Evolutionary conservation across 768 basidiomycete genomes (phyloP).

Genomic region (Phanerodontia chrysosporium): DNA sequence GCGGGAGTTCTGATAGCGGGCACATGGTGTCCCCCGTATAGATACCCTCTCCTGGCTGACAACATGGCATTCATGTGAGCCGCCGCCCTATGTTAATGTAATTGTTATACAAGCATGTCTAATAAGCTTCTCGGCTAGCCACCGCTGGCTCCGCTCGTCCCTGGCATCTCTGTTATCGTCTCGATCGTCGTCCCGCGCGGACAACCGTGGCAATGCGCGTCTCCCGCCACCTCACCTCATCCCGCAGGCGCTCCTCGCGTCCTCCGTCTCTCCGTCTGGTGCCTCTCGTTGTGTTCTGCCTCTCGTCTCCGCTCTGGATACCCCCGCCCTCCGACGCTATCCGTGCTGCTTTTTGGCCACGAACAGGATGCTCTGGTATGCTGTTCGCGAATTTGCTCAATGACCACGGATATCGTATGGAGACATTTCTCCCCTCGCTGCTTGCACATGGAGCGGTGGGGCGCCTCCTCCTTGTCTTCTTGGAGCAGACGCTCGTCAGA

Average conservation of each 20-base stretch:
- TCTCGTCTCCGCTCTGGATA: not conserved
- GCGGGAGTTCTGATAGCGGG: constrained; percentile 1
- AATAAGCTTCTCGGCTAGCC: not conserved
- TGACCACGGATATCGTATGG: constrained; percentile 5
- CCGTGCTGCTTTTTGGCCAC: constrained; percentile 21
- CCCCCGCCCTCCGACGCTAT: constrained; percentile 6
- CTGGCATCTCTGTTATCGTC: not conserved
- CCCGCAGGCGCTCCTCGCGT: no score
- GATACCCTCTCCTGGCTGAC: not conserved
- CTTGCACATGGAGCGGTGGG: not conserved
- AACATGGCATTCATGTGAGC: not conserved
- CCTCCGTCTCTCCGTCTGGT: no score
- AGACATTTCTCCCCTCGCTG: not conserved
- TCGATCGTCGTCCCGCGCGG: not conserved
- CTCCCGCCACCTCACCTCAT: not conserved
- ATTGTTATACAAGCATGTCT: not conserved
- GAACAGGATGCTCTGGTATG: constrained; percentile 10
- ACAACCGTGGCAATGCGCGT: not conserved
- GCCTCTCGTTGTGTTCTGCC: not conserved
- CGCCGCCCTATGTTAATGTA: not conserved
- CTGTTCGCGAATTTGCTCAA: constrained; percentile 2
- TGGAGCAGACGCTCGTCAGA: not conserved
- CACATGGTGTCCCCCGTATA: constrained; percentile 5
- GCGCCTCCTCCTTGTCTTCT: not conserved
- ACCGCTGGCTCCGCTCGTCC: not conserved